phyloP scores from a whole-genome alignment of 495 filamentous ascomycete species.

The Chaetomium tenue region DNA sequence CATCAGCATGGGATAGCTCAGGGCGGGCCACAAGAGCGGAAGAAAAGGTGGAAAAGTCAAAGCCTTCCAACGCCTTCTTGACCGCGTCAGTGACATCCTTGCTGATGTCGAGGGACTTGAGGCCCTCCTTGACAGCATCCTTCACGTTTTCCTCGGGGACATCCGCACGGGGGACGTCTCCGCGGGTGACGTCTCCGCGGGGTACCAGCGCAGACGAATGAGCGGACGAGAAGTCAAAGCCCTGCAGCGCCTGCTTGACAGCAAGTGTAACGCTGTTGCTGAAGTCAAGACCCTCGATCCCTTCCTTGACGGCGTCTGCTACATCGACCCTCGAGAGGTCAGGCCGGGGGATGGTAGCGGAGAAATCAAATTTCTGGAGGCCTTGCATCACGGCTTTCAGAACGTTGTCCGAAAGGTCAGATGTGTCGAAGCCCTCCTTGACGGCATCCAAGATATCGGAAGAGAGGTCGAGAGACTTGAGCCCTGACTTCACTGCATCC shows the following conservation, averaged over 20 bases:
- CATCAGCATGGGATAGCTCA: conserved; percentile 27
- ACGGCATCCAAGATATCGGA: conserved; percentile 33
- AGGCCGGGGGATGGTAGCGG: conserved; percentile 28
- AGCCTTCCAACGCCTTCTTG: conserved; percentile 15
- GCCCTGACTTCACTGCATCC: conserved; percentile 33
- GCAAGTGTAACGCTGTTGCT: conserved; percentile 21
- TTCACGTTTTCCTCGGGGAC: conserved; percentile 11
- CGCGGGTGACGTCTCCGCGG: conserved; percentile 20
- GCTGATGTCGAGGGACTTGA: conserved; percentile 15
- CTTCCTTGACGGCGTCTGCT: conserved; percentile 34
- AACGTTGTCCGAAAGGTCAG: conserved; percentile 23
- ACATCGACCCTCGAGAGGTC: conserved; percentile 33
- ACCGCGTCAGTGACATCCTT: conserved; percentile 41
- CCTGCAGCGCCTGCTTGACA: conserved; percentile 25
- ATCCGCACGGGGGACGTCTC: conserved; percentile 18
- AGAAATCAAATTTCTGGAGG: conserved; percentile 29
- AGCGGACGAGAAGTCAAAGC: conserved; percentile 27
- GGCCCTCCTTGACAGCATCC: conserved; percentile 24
- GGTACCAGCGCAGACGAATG: conserved; percentile 26
- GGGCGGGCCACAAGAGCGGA: conserved; percentile 14
- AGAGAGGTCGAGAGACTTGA: conserved; percentile 29
- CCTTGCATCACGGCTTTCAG: conserved; percentile 24
- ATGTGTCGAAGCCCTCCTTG: conserved; percentile 27
- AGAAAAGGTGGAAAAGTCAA: conserved; percentile 22
- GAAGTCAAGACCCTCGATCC: conserved; percentile 31